Evolutionary conservation across 345 rosid species (phyloP), one percentile per base, ranked within the genome.

Genomic region (Sisymbrium altissimum): DNA sequence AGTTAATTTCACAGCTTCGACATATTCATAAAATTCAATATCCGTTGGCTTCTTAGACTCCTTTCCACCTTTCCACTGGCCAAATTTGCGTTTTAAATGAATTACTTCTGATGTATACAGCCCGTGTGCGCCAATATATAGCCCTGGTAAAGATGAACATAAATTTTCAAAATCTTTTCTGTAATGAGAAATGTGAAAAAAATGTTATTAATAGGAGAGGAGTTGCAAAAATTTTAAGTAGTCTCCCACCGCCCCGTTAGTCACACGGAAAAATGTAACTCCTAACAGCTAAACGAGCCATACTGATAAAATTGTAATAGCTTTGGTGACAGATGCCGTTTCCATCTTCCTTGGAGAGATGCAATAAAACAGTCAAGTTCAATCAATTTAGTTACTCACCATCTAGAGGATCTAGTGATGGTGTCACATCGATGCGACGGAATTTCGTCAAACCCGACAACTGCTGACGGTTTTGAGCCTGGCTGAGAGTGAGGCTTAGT

Each of bases 1-100:
- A 44, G 88, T 87, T 83, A 94, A 74, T 71, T 94, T 94, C 23
- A 86, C 83, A 58, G 97, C 97, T 82, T 94, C 97, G 18, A 91
- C 96, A 75, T 94, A 94, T 79, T 94, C 98, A 75, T 91, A 94
- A 63, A 94, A 91, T 73, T 91, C 90, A 10, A 91, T 87, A 81
- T 85, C 80, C 4, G 81, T 36, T 67, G 84, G 63, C 72, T 86
- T 86, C 84, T 83, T 83, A 48, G 73, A 85, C 59, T 72, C 79
- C 68, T 50, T 69, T 43, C 86, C 89, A 66, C 86, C 90, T 83
- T 77, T 85, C 98, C 97, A 94, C 65, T 89, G 94, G 56, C 98
- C 97, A 81, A 85, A 85, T 82, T 88, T 94, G 46, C 81, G 90
- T 76, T 77, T 87, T 81, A 94, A 79, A 56, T 86, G 88, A 73